A percentile compares a stretch with the other conserved stretches of the same genome.
phyloP scores from a whole-genome alignment of 2,329 filamentous ascomycete genomes.

The Metarhizium guizhouense region DNA sequence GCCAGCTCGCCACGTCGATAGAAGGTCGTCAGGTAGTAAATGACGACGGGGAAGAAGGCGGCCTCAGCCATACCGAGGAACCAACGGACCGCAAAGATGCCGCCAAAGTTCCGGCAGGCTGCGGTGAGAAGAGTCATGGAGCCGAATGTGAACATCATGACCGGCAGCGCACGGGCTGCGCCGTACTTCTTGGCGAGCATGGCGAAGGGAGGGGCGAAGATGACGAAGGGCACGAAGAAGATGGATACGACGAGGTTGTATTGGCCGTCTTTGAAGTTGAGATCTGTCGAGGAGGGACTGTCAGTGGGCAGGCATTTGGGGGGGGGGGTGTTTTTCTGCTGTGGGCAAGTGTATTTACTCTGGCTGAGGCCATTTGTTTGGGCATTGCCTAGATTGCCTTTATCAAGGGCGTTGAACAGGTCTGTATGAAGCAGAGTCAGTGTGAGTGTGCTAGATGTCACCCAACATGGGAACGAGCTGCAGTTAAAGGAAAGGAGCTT shows the following conservation, averaged over 20 bases:
- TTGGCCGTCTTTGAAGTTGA: slow-evolving; percentile 48
- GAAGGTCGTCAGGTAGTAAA: slow-evolving; percentile 45
- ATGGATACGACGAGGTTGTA: slow-evolving; percentile 65
- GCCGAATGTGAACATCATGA: slow-evolving; percentile 67
- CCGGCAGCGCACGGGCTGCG: slow-evolving; percentile 55
- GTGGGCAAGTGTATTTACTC: slow-evolving; percentile 9
- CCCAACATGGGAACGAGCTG: neutral
- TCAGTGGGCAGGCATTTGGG: no score
- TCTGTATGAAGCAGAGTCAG: slow-evolving; percentile 15
- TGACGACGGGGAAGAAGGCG: slow-evolving; percentile 44
- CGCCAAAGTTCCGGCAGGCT: slow-evolving; percentile 38
- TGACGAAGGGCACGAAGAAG: slow-evolving; percentile 69
- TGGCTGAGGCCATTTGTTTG: slow-evolving; percentile 41
- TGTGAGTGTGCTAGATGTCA: neutral
- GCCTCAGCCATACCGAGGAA: slow-evolving; percentile 46
- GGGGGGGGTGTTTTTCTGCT: neutral
- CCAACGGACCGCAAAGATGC: slow-evolving; percentile 40
- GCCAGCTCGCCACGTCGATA: slow-evolving; percentile 39
- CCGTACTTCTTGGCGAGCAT: slow-evolving; percentile 66
- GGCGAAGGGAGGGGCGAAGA: slow-evolving; percentile 50
- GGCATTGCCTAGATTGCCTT: slow-evolving; percentile 39
- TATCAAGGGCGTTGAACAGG: slow-evolving; percentile 39
- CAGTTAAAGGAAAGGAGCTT: slow-evolving; percentile 5
- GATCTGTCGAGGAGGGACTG: slow-evolving; percentile 18
- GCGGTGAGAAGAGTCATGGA: slow-evolving; percentile 53